Evolutionary conservation across 1,139 yeast species (phyloP), one percentile per base, ranked within the genome.

Genomic region (Yamadazyma dendronema): DNA sequence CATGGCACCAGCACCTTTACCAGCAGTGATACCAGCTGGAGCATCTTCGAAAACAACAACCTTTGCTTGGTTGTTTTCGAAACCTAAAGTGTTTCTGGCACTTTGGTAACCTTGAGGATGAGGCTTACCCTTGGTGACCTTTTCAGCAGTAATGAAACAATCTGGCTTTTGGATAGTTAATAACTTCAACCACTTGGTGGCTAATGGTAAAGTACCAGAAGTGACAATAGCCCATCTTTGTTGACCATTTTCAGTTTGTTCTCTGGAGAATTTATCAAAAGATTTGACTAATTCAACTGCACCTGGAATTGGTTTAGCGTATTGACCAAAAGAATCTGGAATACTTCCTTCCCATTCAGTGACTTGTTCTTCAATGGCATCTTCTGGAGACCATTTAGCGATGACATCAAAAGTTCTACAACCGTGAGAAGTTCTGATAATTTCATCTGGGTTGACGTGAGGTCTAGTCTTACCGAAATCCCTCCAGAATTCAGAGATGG

Each of bases 41-140:
- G 95, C 94, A 57, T 85, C 95, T 65, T 85, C 95, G 55, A 84
- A 84, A 17, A 86, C 95, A 33, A 84, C 77, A 47, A 74, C 82
- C 57, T 70, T 71, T 55, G 72, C 70, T 53, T 47, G 46, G 12
- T 53, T 60, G 42, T 62, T 57, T 46, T 74, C 72, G 58, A 69
- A 70, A 30, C 82, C 79, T 52, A 81, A 67, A 42, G 77, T 65
- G 54, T 74, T 62, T 68, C 85, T 76, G 49, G 85, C 86, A 52
- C 67, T 60, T 59, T 74, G 67, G 73, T 86, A 86, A 38, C 95
- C 94, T 67, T 81, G 79, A 17, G 95, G 95, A 61, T 84, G 75
- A 34, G 95, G 95, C 70, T 84, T 84, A 58, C 95, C 95, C 56
- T 76, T 71, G 43, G 75, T 65, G 43, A 84, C 90, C 62, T 79